Evolutionary conservation across 345 rosid genomes (phyloP).

Genomic region (Balakata baccata): DNA sequence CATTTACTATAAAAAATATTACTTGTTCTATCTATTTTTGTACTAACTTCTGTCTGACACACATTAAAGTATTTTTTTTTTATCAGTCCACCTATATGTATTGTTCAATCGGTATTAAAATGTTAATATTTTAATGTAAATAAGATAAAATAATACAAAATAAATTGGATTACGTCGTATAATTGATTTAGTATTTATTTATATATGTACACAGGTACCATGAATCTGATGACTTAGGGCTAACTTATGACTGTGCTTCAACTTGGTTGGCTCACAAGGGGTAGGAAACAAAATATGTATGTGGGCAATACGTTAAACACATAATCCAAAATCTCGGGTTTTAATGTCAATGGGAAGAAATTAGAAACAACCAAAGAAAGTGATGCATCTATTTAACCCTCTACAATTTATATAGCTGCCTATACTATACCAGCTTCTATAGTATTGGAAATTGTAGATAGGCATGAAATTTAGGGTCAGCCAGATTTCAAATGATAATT

Average conservation of each 20-base stretch:
- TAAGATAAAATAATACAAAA: no score
- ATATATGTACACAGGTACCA: neutral
- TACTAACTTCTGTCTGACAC: no score
- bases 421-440: neutral
- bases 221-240: neutral
- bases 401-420: neutral
- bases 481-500: neutral
- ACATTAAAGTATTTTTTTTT: no score
- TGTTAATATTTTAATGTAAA: no score
- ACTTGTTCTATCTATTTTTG: no score
- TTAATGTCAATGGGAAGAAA: constrained; percentile 11
- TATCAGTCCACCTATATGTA: no score
- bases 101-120: no score
- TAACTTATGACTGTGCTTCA: neutral
- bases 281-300: neutral
- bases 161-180: no score
- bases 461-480: constrained; percentile 33
- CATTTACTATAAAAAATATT: no score
- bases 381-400: no score
- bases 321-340: constrained; percentile 8
- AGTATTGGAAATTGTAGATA: constrained; percentile 27
- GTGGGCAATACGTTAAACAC: constrained; percentile 4
- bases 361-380: constrained; percentile 20
- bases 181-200: neutral
- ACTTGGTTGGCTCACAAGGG: neutral